Base-by-base conservation (phyloP, 2,329 filamentous ascomycete species). In the Pseudogymnoascus sp. region DNA sequence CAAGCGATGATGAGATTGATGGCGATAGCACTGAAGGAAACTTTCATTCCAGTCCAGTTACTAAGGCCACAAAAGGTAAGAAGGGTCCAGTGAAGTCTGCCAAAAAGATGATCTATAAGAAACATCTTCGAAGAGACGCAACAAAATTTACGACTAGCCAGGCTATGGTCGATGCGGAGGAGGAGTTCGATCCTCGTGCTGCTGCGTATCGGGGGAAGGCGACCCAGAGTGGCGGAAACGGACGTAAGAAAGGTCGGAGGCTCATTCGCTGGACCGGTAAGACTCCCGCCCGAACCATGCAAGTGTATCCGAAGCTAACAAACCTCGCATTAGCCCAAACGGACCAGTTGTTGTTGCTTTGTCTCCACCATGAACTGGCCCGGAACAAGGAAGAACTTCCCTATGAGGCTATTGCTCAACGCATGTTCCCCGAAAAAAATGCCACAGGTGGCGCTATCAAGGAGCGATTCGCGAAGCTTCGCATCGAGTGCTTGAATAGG, bases 341-440 rank as follows among this genome's bases (percentile, higher is more conserved):
- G 2, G 63, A 64, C 14, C 63, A 63, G 36, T 21, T 49, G 7
- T 21, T 64, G 16, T 28, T 64, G 16, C 60, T 64, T 16, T 36
- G 43, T 21, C 40, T 68, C 28, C 37, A 63, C 8, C 60, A 61
- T 5, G 63, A 65, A 18, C 46, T 71, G 37, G 63, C 64, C 11
- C 66, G 72, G 4, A 66, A 72, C 59, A 71, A 70, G 28, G 67
- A 75, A 23, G 68, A 72, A 1, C 9, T 79, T 0, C 77, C 77
- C 0, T 79, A 76, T 76, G 73, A 77, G 12, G 61, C 67, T 0
- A 72, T 79, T 43, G 77, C 77, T 23, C 75, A 79, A 59, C 73
- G 77, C 0, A 69, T 80, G 14, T 74, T 75, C 6, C 77, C 77
- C 2, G 77, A 77, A 16, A 62, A 46, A 34, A 56, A 53, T 38